These are phyloP conservation scores for Leptographium radiaticola DNA, from an alignment of 2,329 filamentous ascomycete species.

Conservation along the genomic window DNA sequence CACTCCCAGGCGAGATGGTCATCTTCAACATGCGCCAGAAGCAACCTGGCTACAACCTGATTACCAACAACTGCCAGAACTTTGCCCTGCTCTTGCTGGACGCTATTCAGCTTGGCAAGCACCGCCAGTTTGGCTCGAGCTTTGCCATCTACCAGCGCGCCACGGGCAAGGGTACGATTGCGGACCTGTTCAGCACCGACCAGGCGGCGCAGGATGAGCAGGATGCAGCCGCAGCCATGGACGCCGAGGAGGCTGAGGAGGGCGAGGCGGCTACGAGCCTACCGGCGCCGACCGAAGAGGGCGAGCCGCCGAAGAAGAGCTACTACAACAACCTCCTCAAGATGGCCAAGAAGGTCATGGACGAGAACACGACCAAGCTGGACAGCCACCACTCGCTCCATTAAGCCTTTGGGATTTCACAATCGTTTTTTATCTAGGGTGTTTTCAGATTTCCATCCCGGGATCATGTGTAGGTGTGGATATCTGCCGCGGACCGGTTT, in stretches of 20 bases:
- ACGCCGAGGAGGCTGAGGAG: conserved; percentile 18
- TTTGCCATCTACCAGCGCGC: conserved; percentile 39
- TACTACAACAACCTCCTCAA: conserved; percentile 28
- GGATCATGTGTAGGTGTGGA: no score
- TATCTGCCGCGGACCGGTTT: no score
- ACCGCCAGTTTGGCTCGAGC: conserved; percentile 38
- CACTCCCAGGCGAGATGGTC: conserved; percentile 31
- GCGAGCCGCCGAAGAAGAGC: conserved; percentile 8
- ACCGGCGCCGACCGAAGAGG: conserved; percentile 4
- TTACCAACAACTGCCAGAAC: conserved; percentile 48
- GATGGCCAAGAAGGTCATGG: conserved; percentile 38
- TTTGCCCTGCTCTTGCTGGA: conserved; percentile 40
- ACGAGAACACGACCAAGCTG: conserved; percentile 38
- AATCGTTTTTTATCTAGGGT: not conserved
- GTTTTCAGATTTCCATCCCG: no score
- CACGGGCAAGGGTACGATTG: conserved; percentile 34
- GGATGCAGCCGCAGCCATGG: conserved; percentile 15
- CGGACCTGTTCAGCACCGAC: conserved; percentile 30
- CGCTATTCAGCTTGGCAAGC: conserved; percentile 36
- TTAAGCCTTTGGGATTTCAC: not conserved
- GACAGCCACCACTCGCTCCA: conserved; percentile 23
- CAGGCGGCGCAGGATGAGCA: not conserved
- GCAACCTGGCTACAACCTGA: conserved; percentile 40
- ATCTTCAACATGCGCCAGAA: conserved; percentile 37
- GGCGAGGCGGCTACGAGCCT: conserved; percentile 11